Conservation (phyloP, 2,329 filamentous ascomycete genomes). For the Juglanconis juglandina region DNA sequence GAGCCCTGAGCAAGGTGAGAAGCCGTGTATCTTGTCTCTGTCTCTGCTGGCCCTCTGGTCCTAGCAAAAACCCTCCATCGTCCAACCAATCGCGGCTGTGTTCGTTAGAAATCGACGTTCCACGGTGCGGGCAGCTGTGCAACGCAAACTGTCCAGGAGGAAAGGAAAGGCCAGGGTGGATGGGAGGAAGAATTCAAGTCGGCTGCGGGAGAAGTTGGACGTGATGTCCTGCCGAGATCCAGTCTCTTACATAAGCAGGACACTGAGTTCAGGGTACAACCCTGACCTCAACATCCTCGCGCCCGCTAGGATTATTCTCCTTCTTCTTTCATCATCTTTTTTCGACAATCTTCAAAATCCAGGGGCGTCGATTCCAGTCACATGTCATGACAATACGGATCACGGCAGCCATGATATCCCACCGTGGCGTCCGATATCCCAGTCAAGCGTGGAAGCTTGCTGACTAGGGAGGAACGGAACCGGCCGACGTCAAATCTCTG, state of each 20-base stretch:
- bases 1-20: background rate
- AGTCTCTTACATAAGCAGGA: background rate
- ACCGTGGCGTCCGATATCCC: constrained; percentile 5
- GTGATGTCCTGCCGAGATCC: background rate
- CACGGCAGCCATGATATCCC: background rate
- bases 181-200: background rate
- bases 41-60: background rate
- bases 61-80: background rate
- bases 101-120: constrained; percentile 14
- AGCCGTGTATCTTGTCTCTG: constrained; percentile 6
- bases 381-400: background rate
- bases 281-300: too few species aligned
- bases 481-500: constrained; percentile 5
- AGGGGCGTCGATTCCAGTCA: background rate
- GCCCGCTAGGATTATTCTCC: too few species aligned
- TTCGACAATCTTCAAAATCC: background rate
- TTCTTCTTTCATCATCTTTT: background rate
- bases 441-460: constrained; percentile 4
- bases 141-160: constrained; percentile 16
- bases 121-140: constrained; percentile 8
- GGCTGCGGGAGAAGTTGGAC: background rate
- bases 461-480: constrained; percentile 9
- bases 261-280: too few species aligned
- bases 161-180: background rate
- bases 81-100: constrained; percentile 6